Conservation (phyloP, 345 rosid species). For the Ailanthus altissimus region DNA sequence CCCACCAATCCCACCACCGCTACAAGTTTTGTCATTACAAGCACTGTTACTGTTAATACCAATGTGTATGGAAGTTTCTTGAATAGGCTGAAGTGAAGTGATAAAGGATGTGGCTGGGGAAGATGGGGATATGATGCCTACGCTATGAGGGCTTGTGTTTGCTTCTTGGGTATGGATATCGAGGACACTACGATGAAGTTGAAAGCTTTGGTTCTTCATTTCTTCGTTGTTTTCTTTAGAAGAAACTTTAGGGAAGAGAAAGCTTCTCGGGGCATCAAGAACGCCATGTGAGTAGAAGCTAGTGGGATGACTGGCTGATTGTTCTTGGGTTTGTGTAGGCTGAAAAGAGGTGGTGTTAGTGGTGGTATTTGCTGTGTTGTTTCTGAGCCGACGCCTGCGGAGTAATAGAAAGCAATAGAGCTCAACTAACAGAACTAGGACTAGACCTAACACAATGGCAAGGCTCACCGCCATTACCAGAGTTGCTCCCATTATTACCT, state of each 20-base stretch:
- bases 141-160: slow-evolving; percentile 31
- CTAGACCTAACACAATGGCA: slow-evolving; percentile 68
- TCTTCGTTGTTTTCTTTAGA: slow-evolving; percentile 22
- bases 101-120: slow-evolving; percentile 29
- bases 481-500: slow-evolving; percentile 86
- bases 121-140: slow-evolving; percentile 38
- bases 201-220: slow-evolving; percentile 15
- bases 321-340: slow-evolving; percentile 23
- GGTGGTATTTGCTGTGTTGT: slow-evolving; percentile 27
- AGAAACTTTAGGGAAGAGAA: slow-evolving; percentile 44
- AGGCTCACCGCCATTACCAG: slow-evolving; percentile 75
- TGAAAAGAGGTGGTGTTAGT: slow-evolving; percentile 16
- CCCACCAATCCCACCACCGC: slow-evolving; percentile 14
- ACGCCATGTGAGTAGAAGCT: slow-evolving; percentile 64
- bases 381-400: slow-evolving; percentile 37
- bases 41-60: background rate
- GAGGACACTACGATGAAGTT: slow-evolving; percentile 27
- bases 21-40: slow-evolving; percentile 20
- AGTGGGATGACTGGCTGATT: slow-evolving; percentile 40
- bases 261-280: slow-evolving; percentile 61
- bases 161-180: slow-evolving; percentile 30
- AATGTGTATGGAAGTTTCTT: slow-evolving; percentile 31
- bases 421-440: slow-evolving; percentile 76
- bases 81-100: slow-evolving; percentile 30
- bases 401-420: slow-evolving; percentile 84